Base-by-base conservation (phyloP, 768 basidiomycete species). In the Auricularia heimuer region DNA sequence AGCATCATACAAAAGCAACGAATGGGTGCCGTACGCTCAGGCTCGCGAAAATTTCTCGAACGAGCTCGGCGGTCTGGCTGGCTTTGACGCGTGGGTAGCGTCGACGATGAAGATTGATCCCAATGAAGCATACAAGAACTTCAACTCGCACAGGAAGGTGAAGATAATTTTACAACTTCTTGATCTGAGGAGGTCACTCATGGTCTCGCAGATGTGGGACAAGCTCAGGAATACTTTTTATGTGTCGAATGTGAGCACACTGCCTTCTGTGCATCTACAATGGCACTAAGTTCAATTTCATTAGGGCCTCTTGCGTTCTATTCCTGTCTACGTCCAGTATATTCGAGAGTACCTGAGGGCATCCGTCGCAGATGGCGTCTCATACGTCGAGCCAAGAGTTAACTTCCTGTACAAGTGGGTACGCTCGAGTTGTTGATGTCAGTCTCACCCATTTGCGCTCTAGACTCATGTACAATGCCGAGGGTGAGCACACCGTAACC, bases 81-180 rank as follows among this genome's bases (percentile, higher is more conserved):
- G 82, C 2, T 91, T 92, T 65, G 89, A 92, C 73, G 75, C 76
- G 62, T 89, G 87, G 88, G 79, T 86, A 10, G 72, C 82, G 61
- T 78, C 77, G 54, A 74, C 81, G 3, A 76, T 89, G 77, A 84
- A 80, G 62, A 89, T 92, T 69, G 83, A 86, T 71, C 86, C 89
- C 10, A 76, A 78, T 2, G 86, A 90, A 68, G 88, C 88, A 3
- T 90, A 91, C 68, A 77, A 80, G 3, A 90, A 86, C 2, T 86
- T 90, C 67, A 88, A 89, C 63, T 89, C 87, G 3, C 78, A 85
- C 10, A 75, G 78, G 2, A 88, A 89, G 81, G 89, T 84, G 63
- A 10, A 69, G 44, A 24, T 24, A 29, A 29, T 29, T 29, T 29
- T 29, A 29, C 2, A 29, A 29, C 29, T 29, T 29, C 29, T 29